Evolutionary conservation across 495 filamentous ascomycete genomes (phyloP).

Genomic region (Penicillium egyptiacum): DNA sequence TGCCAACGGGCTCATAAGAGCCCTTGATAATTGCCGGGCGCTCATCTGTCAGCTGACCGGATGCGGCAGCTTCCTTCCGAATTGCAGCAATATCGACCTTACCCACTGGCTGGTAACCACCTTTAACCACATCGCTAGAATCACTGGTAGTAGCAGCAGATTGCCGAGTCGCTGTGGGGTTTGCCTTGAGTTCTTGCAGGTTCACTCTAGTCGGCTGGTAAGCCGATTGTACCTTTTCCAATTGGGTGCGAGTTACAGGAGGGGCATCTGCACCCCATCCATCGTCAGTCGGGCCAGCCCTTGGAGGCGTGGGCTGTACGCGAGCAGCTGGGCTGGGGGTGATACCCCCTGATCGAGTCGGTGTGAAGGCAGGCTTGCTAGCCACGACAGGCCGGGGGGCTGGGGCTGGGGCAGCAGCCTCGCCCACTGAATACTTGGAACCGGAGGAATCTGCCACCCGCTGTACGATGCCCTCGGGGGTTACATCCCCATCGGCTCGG

Average conservation of each 20-base stretch:
- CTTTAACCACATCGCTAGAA: conserved; percentile 69
- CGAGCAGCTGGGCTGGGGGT: conserved; percentile 59
- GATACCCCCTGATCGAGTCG: conserved; percentile 65
- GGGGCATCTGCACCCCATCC: conserved; percentile 98
- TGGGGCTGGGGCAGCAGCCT: conserved; percentile 44
- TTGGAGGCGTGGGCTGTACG: conserved; percentile 44
- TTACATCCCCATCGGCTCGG: conserved; percentile 83
- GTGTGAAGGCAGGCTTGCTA: conserved; percentile 87
- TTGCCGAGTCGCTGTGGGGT: conserved; percentile 53
- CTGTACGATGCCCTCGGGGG: conserved; percentile 81
- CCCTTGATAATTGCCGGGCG: conserved; percentile 83
- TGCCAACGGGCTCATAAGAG: conserved; percentile 87
- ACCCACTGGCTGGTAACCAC: conserved; percentile 93
- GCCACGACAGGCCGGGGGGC: conserved; percentile 68
- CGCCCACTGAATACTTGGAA: conserved; percentile 79
- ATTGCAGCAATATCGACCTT: conserved; percentile 95
- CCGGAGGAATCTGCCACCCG: conserved; percentile 97
- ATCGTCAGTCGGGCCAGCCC: conserved; percentile 63
- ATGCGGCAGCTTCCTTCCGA: conserved; percentile 70
- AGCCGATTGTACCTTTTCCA: conserved; percentile 91
- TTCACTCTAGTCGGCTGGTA: conserved; percentile 95
- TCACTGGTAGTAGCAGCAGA: conserved; percentile 34
- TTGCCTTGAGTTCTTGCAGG: conserved; percentile 70
- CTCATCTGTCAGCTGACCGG: conserved; percentile 62
- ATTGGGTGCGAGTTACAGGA: conserved; percentile 73